Percentiles rank a stretch among this genome's conserved stretches.
These are phyloP conservation scores for Malbranchea cinnamomea DNA, from an alignment of 2,329 filamentous ascomycete species.

Conservation along the genomic window DNA sequence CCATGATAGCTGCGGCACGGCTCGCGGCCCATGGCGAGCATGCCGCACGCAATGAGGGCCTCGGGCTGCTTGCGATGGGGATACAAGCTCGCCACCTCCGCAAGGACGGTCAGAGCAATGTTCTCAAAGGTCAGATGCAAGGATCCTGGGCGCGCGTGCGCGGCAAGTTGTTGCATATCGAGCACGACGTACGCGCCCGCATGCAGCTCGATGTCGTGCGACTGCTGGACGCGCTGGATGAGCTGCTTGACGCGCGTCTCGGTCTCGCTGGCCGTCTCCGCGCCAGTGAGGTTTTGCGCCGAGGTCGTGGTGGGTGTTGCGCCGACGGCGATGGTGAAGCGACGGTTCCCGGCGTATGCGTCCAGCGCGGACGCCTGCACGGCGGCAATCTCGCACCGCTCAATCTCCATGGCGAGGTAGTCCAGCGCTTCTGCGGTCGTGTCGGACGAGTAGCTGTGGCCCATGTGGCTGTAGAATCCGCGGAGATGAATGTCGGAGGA, in stretches of 20 bases:
- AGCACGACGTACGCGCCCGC: conserved; percentile 61
- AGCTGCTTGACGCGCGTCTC: conserved; percentile 7
- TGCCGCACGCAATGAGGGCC: conserved; percentile 52
- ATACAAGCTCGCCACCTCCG: conserved; percentile 55
- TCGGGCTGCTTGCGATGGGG: conserved; percentile 37
- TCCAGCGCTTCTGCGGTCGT: conserved; percentile 43
- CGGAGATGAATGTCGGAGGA: conserved; percentile 28
- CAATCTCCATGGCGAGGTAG: conserved; percentile 45
- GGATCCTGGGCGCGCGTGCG: conserved; percentile 38
- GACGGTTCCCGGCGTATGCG: conserved; percentile 10
- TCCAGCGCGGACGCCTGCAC: conserved; percentile 8
- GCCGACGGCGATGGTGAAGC: conserved; percentile 49
- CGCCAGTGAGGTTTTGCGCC: conserved; percentile 41
- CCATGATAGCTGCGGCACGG: conserved; percentile 54
- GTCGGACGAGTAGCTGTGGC: conserved; percentile 49
- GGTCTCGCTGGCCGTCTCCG: conserved; percentile 10
- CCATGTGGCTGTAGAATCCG: conserved; percentile 59
- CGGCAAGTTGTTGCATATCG: conserved; percentile 64
- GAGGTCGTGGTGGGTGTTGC: conserved; percentile 60
- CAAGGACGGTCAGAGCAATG: conserved; percentile 52
- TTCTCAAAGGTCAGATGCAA: conserved; percentile 25
- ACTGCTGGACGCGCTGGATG: conserved; percentile 7
- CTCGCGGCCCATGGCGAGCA: conserved; percentile 54
- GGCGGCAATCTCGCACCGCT: conserved; percentile 23
- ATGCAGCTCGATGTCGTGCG: conserved; percentile 47